These are phyloP conservation scores for Aspergillus brunneoviolaceus DNA, from an alignment of 2,329 filamentous ascomycete genomes.

Conservation along the genomic window DNA sequence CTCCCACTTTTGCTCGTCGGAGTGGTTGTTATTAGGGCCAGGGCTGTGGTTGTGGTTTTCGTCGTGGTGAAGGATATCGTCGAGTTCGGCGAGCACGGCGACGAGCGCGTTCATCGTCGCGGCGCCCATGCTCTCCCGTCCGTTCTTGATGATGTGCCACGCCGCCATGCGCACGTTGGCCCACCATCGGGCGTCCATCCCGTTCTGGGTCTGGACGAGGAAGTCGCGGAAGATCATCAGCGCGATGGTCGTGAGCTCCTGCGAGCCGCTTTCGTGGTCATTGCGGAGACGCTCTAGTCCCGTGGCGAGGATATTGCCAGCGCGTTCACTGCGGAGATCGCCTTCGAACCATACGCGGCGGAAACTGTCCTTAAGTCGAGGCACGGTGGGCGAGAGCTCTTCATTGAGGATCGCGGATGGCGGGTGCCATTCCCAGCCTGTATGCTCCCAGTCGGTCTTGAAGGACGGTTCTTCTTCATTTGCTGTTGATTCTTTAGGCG, in stretches of 20 bases:
- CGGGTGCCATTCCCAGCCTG: slow-evolving; percentile 58
- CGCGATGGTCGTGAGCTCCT: slow-evolving; percentile 57
- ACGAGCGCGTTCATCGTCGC: slow-evolving; percentile 50
- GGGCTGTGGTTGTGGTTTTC: background rate
- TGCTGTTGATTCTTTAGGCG: slow-evolving; percentile 28
- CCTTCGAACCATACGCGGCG: slow-evolving; percentile 60
- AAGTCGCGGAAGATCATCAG: slow-evolving; percentile 53
- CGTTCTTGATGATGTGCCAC: slow-evolving; percentile 66
- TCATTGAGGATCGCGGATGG: slow-evolving; percentile 52
- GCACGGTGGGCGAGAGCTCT: slow-evolving; percentile 54
- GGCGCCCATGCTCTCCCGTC: slow-evolving; percentile 65
- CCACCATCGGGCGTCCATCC: slow-evolving; percentile 52
- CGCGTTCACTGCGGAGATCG: slow-evolving; percentile 46
- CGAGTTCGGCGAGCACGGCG: slow-evolving; percentile 24
- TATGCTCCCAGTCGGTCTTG: slow-evolving; percentile 62
- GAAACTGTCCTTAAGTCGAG: slow-evolving; percentile 58
- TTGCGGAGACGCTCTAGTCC: slow-evolving; percentile 53
- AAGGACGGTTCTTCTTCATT: slow-evolving; percentile 51
- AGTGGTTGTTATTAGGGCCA: background rate
- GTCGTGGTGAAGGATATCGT: slow-evolving; percentile 24
- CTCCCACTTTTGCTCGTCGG: slow-evolving; percentile 17
- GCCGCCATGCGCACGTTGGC: slow-evolving; percentile 53
- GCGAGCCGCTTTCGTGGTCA: slow-evolving; percentile 61
- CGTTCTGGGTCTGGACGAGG: slow-evolving; percentile 23
- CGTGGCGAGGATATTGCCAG: slow-evolving; percentile 47